A percentile compares a stretch with the other conserved stretches of the same genome.
phyloP scores from a whole-genome alignment of 441 rosid genomes.

The Syzygium malaccense region DNA sequence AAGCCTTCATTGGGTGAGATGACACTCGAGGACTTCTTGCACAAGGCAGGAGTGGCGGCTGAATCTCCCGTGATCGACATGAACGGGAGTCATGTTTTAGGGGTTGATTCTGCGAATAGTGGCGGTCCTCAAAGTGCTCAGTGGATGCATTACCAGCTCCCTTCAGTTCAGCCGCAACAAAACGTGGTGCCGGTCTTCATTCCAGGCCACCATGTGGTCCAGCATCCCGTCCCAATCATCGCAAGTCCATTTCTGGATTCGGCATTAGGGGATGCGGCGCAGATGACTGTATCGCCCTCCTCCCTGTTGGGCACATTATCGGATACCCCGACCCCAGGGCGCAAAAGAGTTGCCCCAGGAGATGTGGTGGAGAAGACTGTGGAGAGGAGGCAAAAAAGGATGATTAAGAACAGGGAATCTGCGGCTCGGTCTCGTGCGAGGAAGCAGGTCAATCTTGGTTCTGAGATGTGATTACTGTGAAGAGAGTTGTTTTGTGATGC shows the following conservation, averaged over 20 bases:
- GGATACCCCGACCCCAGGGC: not conserved
- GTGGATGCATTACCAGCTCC: conserved; percentile 10
- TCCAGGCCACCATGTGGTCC: not conserved
- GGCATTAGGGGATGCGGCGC: not conserved
- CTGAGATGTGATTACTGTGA: not conserved
- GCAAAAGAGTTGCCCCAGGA: not conserved
- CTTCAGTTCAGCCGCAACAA: conserved; percentile 2
- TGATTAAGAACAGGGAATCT: conserved; percentile 7
- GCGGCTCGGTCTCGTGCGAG: not conserved
- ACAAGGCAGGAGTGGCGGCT: conserved; percentile 5
- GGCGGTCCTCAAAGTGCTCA: not conserved
- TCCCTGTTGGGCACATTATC: not conserved
- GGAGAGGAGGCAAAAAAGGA: conserved; percentile 8
- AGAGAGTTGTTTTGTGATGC: not conserved
- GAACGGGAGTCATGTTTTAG: not conserved
- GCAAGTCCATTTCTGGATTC: not conserved
- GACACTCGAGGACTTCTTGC: conserved; percentile 13
- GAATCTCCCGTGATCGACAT: not conserved
- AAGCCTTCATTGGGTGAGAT: conserved; percentile 6
- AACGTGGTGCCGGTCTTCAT: not conserved
- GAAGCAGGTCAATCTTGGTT: not conserved
- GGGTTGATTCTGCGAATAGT: not conserved
- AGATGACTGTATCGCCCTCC: not conserved
- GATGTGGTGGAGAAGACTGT: not conserved
- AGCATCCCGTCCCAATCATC: not conserved